Base-by-base conservation (phyloP, 73 alveolate species). In the Paramecium tetraurelia region DNA sequence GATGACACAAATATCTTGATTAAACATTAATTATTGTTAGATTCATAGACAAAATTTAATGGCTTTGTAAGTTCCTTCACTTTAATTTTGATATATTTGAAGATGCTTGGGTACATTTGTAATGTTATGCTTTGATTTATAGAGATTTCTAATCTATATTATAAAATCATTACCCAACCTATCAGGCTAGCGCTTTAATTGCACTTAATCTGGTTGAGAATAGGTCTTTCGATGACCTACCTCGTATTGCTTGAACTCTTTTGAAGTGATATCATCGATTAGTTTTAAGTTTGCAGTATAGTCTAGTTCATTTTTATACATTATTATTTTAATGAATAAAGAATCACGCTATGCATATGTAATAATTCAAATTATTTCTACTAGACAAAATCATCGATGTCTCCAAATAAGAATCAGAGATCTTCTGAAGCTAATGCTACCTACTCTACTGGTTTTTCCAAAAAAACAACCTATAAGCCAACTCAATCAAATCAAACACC, bases 321-420 rank as follows among this genome's bases (percentile, higher is more conserved):
- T 72, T 72, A 53, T 53, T 53, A 29, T 12, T 72, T 36, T 12
- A 27, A 63, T 63, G 84, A 63, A 63, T 63, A 63, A 63, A 63
- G 84, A 63, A 27, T 72, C 86, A 36, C 86, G 86, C 86, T 72
- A 72, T 72, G 86, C 59, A 22, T 72, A 72, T 72, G 84, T 63
- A 63, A 63, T 48, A 63, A 63, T 63, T 63, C 84, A 63, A 63
- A 63, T 63, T 63, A 63, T 63, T 63, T 63, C 3, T 12, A 72
- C 20, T 10, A 72, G 59, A 72, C 86, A 10, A 72, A 72, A 72
- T 33, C 86, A 12, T 72, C 86, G 4, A 33, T 72, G 57, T 72
- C 86, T 40, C 86, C 86, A 36, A 72, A 72, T 72, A 72, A 72
- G 59, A 40, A 36, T 33, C 33, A 35, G 16, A 31, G 86, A 36